Conservation (phyloP, 2,329 filamentous ascomycete genomes). For the Colletotrichum abscissum region DNA sequence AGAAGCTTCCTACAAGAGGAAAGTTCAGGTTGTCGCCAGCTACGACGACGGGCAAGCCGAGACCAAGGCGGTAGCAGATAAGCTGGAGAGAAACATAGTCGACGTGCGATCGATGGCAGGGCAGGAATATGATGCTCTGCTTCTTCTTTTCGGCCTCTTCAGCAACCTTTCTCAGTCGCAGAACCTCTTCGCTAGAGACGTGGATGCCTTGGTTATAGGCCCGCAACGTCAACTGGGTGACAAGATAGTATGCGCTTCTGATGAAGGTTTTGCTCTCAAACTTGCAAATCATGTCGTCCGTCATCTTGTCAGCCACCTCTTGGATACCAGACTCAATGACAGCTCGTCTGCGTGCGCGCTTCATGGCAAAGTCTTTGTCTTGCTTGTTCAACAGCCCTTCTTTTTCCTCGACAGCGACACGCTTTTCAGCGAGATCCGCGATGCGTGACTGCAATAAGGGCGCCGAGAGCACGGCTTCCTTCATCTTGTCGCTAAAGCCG, state of each 20-base stretch:
- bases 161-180: slow-evolving; percentile 84
- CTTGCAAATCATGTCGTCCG: slow-evolving; percentile 98
- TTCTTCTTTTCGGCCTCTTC: slow-evolving; percentile 86
- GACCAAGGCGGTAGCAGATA: slow-evolving; percentile 92
- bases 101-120: slow-evolving; percentile 93
- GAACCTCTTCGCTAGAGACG: slow-evolving; percentile 92
- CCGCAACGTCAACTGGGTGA: slow-evolving; percentile 87
- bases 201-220: slow-evolving; percentile 98
- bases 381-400: slow-evolving; percentile 74
- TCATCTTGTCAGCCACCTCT: slow-evolving; percentile 86
- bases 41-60: slow-evolving; percentile 90
- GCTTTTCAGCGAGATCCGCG: slow-evolving; percentile 77
- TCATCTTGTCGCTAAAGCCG: slow-evolving; percentile 94
- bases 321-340: slow-evolving; percentile 79
- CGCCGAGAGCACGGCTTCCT: slow-evolving; percentile 78
- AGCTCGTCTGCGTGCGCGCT: slow-evolving; percentile 65
- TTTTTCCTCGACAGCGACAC: slow-evolving; percentile 80
- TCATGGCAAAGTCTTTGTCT: slow-evolving; percentile 64
- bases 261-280: slow-evolving; percentile 97
- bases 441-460: slow-evolving; percentile 81
- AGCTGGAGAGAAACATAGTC: slow-evolving; percentile 96
- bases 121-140: slow-evolving; percentile 95
- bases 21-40: slow-evolving; percentile 98
- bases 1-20: slow-evolving; percentile 86
- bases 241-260: slow-evolving; percentile 88